Base-by-base conservation (phyloP, 2,329 filamentous ascomycete genomes). In the Cladophialophora bantiana region DNA sequence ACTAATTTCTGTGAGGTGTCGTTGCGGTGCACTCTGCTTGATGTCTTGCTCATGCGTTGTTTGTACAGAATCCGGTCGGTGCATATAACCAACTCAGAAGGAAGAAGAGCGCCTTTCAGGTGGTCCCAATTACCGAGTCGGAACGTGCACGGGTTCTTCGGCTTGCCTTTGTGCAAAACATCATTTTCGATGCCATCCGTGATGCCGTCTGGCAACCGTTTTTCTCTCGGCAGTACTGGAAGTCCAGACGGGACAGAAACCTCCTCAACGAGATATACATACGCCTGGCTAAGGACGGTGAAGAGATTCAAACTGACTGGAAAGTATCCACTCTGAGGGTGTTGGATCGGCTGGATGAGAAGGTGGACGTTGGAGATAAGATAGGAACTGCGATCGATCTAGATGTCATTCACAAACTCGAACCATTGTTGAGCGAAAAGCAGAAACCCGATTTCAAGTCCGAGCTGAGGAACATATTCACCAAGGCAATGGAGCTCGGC, bases 261-360 rank as follows among this genome's bases (percentile, higher is more conserved):
- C 20, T 35, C 34, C 45, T 62, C 26, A 2, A 18, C 15, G 59
- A 62, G 0, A 62, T 62, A 9, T 55, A 62, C 34, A 5, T 4
- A 15, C 12, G 9, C 4, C 59, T 62, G 20, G 48, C 48, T 7
- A 13, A 12, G 5, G n/a, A 40, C n/a, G 59, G 59, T n/a, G 48
- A 53, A 26, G 48, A 62, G 15, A 26, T 62, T 5, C 59, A 62
- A 10, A 31, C 55, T 13, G 50, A 62, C 36, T 62, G 59, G 59
- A 62, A 55, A 35, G 48, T 62, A 2, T 62, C 59, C 34, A 62
- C 59, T 34, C 36, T 62, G 34, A 62, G 40, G 59, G 50, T 55
- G 2, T 15, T 62, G 59, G 48, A 54, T 38, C 31, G 53, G 7
- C 32, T 62, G 1, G 59, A 62, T 6, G 45, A 62, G 9, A 52